phyloP scores from a whole-genome alignment of 306 rosid species.

The Quercus robur region DNA sequence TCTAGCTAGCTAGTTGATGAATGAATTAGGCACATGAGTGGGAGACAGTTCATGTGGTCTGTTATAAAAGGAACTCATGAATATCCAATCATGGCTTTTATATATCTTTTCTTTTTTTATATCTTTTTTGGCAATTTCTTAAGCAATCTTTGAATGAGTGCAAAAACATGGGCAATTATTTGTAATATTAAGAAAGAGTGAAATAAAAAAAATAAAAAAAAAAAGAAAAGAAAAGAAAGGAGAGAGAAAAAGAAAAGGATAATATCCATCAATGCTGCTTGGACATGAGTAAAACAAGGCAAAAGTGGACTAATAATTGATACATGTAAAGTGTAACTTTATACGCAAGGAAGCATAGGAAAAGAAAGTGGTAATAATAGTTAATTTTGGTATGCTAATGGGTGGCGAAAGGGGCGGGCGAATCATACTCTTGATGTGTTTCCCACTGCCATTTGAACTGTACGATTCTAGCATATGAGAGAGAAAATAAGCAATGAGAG shows the following conservation, averaged over 20 bases:
- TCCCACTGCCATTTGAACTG: constrained; percentile 56
- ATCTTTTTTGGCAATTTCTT: constrained; percentile 14
- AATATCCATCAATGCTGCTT: neutral
- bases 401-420: constrained; percentile 37
- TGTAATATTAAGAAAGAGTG: neutral
- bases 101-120: neutral
- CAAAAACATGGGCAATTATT: neutral
- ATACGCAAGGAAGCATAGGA: constrained; percentile 33
- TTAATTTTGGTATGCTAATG: constrained; percentile 42
- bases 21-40: constrained; percentile 51
- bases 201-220: neutral
- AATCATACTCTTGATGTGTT: constrained; percentile 67
- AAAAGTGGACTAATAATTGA: constrained; percentile 43
- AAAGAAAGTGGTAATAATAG: constrained; percentile 41
- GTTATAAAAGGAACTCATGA: constrained; percentile 27
- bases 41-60: constrained; percentile 89
- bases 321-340: constrained; percentile 29
- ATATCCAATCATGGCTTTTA: constrained; percentile 37
- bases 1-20: constrained; percentile 21
- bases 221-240: neutral
- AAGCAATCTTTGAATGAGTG: constrained; percentile 42
- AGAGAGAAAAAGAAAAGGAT: neutral
- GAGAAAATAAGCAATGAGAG: no score
- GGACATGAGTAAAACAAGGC: constrained; percentile 21
- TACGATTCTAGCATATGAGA: constrained; percentile 1